A percentile compares a stretch with the other conserved stretches of the same genome.
These are phyloP conservation scores for Coprinopsis marcescibilis DNA, from an alignment of 768 basidiomycete genomes.

Conservation along the genomic window DNA sequence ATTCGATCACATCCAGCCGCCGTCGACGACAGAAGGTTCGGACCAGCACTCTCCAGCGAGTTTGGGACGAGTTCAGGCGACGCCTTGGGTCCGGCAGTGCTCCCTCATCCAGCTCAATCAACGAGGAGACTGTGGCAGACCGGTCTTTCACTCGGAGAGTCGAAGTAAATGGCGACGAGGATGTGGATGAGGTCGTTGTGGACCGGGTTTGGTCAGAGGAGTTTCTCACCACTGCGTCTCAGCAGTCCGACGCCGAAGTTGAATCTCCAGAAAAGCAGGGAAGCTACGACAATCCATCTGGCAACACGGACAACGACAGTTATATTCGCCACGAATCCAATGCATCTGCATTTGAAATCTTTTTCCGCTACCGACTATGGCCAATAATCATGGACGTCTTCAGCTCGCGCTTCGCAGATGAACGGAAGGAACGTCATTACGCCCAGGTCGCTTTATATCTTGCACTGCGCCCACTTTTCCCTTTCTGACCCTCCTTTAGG, in stretches of 20 bases:
- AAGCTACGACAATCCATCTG: conserved; percentile 29
- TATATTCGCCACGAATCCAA: conserved; percentile 19
- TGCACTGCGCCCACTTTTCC: background rate
- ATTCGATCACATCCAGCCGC: background rate
- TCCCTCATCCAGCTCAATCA: conserved; percentile 48
- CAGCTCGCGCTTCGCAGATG: conserved; percentile 53
- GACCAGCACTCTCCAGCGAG: conserved; percentile 30
- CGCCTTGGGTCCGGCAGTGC: conserved; percentile 51
- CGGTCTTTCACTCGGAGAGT: conserved; percentile 26
- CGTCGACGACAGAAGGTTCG: conserved; percentile 33
- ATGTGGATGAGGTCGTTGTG: conserved; percentile 70
- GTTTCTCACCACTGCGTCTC: conserved; percentile 45
- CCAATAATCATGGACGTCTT: conserved; percentile 54
- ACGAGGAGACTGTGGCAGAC: conserved; percentile 44
- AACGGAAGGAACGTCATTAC: conserved; percentile 41
- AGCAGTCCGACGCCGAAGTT: conserved; percentile 45
- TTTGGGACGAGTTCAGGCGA: conserved; percentile 48
- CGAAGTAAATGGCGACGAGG: conserved; percentile 25
- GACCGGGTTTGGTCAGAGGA: conserved; percentile 66
- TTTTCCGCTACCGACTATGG: conserved; percentile 45
- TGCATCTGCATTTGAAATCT: conserved; percentile 20
- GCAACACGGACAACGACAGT: conserved; percentile 28
- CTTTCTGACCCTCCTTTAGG: conserved; percentile 29
- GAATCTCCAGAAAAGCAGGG: conserved; percentile 44
- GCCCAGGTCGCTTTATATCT: conserved; percentile 25